Conservation (phyloP, 345 rosid species). For the Moricandia arvensis region DNA sequence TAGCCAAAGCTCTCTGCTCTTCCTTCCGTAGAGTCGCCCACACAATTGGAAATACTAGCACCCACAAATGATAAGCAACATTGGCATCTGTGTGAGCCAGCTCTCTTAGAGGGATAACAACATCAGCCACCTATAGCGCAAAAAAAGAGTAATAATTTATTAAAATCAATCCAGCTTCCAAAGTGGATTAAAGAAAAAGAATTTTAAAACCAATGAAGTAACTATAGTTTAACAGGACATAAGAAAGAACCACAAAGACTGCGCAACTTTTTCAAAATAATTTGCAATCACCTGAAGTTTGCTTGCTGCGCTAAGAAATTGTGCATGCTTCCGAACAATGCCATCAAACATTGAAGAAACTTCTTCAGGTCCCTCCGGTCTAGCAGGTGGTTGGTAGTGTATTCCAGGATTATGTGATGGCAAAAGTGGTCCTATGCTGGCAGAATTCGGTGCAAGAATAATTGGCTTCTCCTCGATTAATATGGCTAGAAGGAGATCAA, state of each 20-base stretch:
- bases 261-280: not conserved
- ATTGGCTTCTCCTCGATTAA: slow-evolving; percentile 83
- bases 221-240: slow-evolving; percentile 2
- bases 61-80: slow-evolving; percentile 98
- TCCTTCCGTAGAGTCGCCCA: slow-evolving; percentile 92
- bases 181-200: not conserved
- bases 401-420: slow-evolving; percentile 58
- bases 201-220: not conserved
- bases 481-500: slow-evolving; percentile 92
- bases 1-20: slow-evolving; percentile 80
- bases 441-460: slow-evolving; percentile 95
- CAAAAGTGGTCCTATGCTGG: slow-evolving; percentile 69
- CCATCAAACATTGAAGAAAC: slow-evolving; percentile 71
- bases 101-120: slow-evolving; percentile 86
- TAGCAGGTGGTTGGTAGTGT: slow-evolving; percentile 57
- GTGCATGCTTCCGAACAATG: slow-evolving; percentile 82
- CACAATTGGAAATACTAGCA: slow-evolving; percentile 94
- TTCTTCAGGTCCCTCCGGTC: slow-evolving; percentile 62
- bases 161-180: slow-evolving; percentile 17
- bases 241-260: slow-evolving; percentile 8
- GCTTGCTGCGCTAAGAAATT: slow-evolving; percentile 78
- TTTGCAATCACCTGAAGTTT: slow-evolving; percentile 72
- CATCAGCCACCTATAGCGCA: slow-evolving; percentile 70
- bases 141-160: slow-evolving; percentile 53
- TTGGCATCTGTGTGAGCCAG: slow-evolving; percentile 91